Conservation (phyloP, 2,329 filamentous ascomycete genomes). For the Metarhizium humberi region DNA sequence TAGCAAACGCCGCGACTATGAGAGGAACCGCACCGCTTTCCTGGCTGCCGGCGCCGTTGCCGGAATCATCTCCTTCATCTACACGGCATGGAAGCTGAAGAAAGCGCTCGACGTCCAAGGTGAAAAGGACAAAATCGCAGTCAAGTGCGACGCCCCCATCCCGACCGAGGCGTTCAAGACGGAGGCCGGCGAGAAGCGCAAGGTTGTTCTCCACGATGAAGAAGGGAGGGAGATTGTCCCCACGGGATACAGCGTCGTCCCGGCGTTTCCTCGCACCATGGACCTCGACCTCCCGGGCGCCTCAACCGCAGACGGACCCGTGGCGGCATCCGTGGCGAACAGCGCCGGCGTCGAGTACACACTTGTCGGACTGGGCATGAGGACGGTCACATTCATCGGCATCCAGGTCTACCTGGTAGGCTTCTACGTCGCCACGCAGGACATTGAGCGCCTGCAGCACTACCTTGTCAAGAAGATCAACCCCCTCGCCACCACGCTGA, state of each 20-base stretch:
- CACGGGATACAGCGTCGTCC: slow-evolving; percentile 73
- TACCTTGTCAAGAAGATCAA: slow-evolving; percentile 69
- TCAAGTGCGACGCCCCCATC: slow-evolving; percentile 29
- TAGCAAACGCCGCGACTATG: slow-evolving; percentile 36
- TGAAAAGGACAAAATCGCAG: slow-evolving; percentile 29
- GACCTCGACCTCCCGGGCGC: slow-evolving; percentile 39
- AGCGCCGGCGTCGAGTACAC: slow-evolving; percentile 62
- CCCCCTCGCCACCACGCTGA: slow-evolving; percentile 69
- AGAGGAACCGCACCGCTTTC: slow-evolving; percentile 41
- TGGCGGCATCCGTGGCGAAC: slow-evolving; percentile 26
- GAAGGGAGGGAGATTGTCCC: slow-evolving; percentile 65
- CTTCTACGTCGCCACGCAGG: slow-evolving; percentile 77
- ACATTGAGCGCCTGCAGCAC: slow-evolving; percentile 72
- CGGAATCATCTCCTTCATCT: slow-evolving; percentile 39
- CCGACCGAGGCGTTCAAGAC: slow-evolving; percentile 37
- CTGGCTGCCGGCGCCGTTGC: slow-evolving; percentile 40
- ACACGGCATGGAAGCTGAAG: slow-evolving; percentile 44
- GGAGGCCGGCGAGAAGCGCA: slow-evolving; percentile 41
- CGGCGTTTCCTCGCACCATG: slow-evolving; percentile 67
- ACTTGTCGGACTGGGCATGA: slow-evolving; percentile 76
- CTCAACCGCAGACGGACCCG: slow-evolving; percentile 18
- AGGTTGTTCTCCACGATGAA: slow-evolving; percentile 55
- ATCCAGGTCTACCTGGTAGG: slow-evolving; percentile 95
- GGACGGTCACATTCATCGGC: slow-evolving; percentile 79
- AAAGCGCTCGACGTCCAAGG: slow-evolving; percentile 23